Conservation (phyloP, 163 green algal species). For the Chlamydomonas reinhardtii region DNA sequence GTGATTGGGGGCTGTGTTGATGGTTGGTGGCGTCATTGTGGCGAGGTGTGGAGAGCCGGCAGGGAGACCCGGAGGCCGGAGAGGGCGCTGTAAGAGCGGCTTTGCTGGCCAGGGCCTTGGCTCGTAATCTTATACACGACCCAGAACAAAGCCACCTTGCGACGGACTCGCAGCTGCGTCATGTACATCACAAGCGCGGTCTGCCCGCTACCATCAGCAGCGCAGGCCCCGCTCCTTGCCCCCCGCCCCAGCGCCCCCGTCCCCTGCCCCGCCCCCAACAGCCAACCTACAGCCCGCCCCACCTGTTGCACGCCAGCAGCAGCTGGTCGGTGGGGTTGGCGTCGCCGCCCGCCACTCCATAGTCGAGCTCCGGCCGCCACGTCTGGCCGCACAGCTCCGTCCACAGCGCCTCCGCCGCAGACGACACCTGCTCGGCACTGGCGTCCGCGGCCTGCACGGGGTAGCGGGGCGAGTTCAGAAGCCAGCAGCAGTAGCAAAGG, state of each 20-base stretch:
- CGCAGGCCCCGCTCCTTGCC: too few species aligned
- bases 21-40: too few species aligned
- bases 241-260: background rate
- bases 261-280: background rate
- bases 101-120: too few species aligned
- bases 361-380: constrained; percentile 52
- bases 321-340: constrained; percentile 15
- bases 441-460: background rate
- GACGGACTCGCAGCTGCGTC: too few species aligned
- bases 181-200: too few species aligned
- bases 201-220: too few species aligned
- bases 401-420: constrained; percentile 47
- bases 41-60: too few species aligned
- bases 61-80: too few species aligned
- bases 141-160: too few species aligned
- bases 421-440: background rate
- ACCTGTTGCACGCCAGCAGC: constrained; percentile 23
- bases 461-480: background rate
- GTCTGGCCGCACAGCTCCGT: constrained; percentile 48
- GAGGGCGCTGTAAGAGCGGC: background rate
- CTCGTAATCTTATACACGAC: too few species aligned
- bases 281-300: background rate
- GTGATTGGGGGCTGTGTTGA: too few species aligned
- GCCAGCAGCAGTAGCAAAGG: background rate
- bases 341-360: constrained; percentile 38